These are phyloP conservation scores for Panaeolus papilionaceus DNA, from an alignment of 768 basidiomycete genomes.

Conservation along the genomic window DNA sequence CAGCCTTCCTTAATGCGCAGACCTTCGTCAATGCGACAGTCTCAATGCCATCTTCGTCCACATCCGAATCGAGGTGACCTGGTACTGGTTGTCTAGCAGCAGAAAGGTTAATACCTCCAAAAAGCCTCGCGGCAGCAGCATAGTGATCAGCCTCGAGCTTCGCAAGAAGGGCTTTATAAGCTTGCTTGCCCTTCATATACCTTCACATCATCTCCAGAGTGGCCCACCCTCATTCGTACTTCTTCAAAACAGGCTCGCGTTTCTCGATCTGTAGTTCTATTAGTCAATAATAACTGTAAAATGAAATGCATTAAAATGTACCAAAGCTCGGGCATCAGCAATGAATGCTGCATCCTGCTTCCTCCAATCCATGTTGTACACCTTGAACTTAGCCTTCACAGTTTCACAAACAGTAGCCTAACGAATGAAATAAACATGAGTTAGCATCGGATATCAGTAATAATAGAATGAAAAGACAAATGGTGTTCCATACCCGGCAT, in stretches of 20 bases:
- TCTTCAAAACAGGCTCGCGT: neutral
- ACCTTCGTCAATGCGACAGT: too few relatives aligned
- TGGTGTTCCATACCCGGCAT: constrained; percentile 6
- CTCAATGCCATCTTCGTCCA: too few relatives aligned
- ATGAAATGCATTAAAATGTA: constrained; percentile 1
- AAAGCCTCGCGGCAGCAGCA: too few relatives aligned
- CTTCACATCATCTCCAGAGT: constrained; percentile 11
- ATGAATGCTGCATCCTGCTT: neutral
- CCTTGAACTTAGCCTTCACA: too few relatives aligned
- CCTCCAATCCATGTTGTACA: constrained; percentile 7
- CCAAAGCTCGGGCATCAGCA: neutral
- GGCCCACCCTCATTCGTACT: constrained; percentile 6
- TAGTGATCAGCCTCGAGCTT: too few relatives aligned
- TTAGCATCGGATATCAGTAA: neutral
- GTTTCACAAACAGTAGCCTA: too few relatives aligned
- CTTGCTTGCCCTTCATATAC: neutral
- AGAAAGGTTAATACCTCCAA: too few relatives aligned
- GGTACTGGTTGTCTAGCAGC: too few relatives aligned
- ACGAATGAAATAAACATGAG: neutral
- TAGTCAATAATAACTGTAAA: neutral
- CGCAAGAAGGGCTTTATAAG: too few relatives aligned
- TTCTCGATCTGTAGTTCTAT: neutral
- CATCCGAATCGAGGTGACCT: too few relatives aligned
- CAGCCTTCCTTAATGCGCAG: neutral
- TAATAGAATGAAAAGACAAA: constrained; percentile 6